Evolutionary conservation across 2,329 filamentous ascomycete genomes (phyloP), one percentile per base, ranked within the genome.

Genomic region (Exophiala viscosa): DNA sequence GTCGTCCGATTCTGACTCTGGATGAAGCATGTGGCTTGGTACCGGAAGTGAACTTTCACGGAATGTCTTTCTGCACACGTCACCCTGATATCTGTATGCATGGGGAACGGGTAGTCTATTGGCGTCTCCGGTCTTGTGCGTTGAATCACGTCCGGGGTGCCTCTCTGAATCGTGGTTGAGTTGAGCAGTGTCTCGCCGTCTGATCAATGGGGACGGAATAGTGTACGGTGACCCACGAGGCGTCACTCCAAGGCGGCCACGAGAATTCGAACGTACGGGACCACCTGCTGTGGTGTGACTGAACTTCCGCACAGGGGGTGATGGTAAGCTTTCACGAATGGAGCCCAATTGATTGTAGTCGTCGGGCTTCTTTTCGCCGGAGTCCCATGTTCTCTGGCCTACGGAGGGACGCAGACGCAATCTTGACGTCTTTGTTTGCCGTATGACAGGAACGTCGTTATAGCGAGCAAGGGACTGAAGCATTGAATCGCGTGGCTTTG

Each of bases 141-240:
- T 33, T 3, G 23, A 3, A 31, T 43, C 15, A 31, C 14, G 5
- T 28, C 15, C 17, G 36, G 23, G 28, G 6, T 36, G 18, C 17
- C n/a, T 40, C 28, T 42, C 20, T 14, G 31, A 3, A 10, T 39
- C 32, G n/a, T n/a, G 20, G 9, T 49, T n/a, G 3, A 18, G 44
- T 3, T 20, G 17, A 4, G 39, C 35, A 15, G 35, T 43, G 23
- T 48, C 48, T 13, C 14, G 17, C 10, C 9, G 34, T 13, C 41
- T 38, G 10, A 20, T 40, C 10, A 41, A 35, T 10, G 47, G 45
- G 14, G 49, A 36, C 17, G 55, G 45, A 28, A 54, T 49, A 7
- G 49, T 54, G 46, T 57, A 60, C 11, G 60, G 60, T 20, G 58
- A 60, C 7, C 60, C 58, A 45, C 53, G 44, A 33, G 36, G 50